A percentile compares a stretch with the other conserved stretches of the same genome.
Evolutionary conservation across 2,329 filamentous ascomycete genomes (phyloP).

Genomic region (Aspergillus piperis): DNA sequence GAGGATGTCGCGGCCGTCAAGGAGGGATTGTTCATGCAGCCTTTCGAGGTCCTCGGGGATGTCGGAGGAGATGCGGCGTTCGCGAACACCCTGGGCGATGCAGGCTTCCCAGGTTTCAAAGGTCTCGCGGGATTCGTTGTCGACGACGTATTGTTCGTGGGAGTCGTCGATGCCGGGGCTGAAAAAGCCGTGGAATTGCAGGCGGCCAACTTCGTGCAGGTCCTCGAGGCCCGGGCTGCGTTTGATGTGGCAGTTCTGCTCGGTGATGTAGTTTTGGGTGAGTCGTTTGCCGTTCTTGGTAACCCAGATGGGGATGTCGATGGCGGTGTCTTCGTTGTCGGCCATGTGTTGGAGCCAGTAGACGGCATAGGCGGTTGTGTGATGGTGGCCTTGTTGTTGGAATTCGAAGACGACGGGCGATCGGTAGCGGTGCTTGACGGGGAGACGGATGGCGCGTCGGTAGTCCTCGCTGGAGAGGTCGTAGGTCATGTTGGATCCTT

Average conservation of each 20-base stretch:
- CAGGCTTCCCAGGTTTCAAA: slow-evolving; percentile 95
- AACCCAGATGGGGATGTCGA: slow-evolving; percentile 89
- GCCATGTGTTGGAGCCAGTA: slow-evolving; percentile 84
- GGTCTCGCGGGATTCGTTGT: slow-evolving; percentile 88
- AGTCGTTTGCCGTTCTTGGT: slow-evolving; percentile 74
- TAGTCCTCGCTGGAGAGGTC: slow-evolving; percentile 55
- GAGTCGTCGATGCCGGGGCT: slow-evolving; percentile 87
- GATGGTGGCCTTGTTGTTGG: slow-evolving; percentile 67
- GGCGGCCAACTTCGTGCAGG: slow-evolving; percentile 75
- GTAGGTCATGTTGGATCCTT: slow-evolving; percentile 63
- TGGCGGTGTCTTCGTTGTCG: slow-evolving; percentile 73
- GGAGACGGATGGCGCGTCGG: slow-evolving; percentile 67
- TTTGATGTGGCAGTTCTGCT: slow-evolving; percentile 66
- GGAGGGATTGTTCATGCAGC: slow-evolving; percentile 79
- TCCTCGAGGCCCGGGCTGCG: slow-evolving; percentile 71
- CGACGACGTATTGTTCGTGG: slow-evolving; percentile 78
- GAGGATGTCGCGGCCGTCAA: slow-evolving; percentile 77
- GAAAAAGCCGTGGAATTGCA: slow-evolving; percentile 79
- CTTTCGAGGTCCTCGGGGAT: slow-evolving; percentile 71
- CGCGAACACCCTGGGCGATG: slow-evolving; percentile 79
- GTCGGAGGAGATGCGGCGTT: slow-evolving; percentile 69
- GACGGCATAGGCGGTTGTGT: slow-evolving; percentile 72
- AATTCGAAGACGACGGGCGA: slow-evolving; percentile 90
- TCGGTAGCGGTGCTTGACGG: slow-evolving; percentile 86
- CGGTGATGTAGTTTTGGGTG: slow-evolving; percentile 89